These are phyloP conservation scores for Erodium chrysanthum DNA, from an alignment of 441 rosid genomes.

Conservation along the genomic window DNA sequence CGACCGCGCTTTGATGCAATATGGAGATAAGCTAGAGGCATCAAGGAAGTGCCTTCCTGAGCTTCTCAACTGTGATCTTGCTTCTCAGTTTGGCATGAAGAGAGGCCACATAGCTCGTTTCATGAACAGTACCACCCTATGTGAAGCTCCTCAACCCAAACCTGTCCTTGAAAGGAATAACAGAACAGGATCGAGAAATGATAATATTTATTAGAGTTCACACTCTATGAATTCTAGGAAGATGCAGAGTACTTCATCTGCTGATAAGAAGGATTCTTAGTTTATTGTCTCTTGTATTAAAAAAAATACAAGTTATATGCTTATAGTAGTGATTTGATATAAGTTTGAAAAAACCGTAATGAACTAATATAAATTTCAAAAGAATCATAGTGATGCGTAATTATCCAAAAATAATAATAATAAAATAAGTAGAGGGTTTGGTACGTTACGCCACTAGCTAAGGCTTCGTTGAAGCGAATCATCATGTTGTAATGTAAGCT, in stretches of 20 bases:
- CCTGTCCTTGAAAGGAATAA: conserved; percentile 18
- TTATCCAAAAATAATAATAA: background rate
- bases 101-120: conserved; percentile 56
- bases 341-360: no score
- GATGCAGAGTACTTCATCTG: no score
- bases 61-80: conserved; percentile 37
- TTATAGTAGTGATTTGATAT: no score
- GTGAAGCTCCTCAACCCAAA: conserved; percentile 32
- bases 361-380: no score
- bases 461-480: background rate
- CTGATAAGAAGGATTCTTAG: no score
- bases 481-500: no score
- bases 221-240: conserved; percentile 25
- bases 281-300: no score
- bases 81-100: conserved; percentile 49
- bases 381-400: no score
- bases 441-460: background rate
- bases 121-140: conserved; percentile 34
- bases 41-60: conserved; percentile 45
- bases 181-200: conserved; percentile 25
- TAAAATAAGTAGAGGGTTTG: background rate
- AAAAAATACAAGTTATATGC: no score
- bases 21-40: conserved; percentile 49
- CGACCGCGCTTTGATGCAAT: conserved; percentile 47
- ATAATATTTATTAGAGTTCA: conserved; percentile 22